Percentiles rank a stretch among this genome's conserved stretches.
These are phyloP conservation scores for Lichtheimia ornata DNA, from an alignment of 371 early-diverging fungal genomes.

Conservation along the genomic window DNA sequence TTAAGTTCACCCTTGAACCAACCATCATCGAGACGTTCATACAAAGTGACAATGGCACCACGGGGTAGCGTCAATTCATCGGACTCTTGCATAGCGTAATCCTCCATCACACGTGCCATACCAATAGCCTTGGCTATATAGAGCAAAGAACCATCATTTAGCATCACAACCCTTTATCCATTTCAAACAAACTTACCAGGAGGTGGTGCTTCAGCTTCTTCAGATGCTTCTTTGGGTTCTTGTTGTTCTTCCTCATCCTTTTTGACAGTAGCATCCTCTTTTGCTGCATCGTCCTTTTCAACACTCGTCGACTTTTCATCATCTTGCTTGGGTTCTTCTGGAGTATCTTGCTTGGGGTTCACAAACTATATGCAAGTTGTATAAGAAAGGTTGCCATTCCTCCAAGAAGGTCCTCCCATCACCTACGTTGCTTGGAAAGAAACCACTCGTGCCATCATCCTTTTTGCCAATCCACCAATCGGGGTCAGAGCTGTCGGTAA, in stretches of 20 bases:
- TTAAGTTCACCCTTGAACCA: constrained; percentile 74
- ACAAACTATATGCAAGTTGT: constrained; percentile 25
- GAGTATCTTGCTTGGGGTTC: constrained; percentile 3
- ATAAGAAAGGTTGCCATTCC: background rate
- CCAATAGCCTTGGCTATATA: constrained; percentile 35
- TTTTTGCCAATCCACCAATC: constrained; percentile 72
- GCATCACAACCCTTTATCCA: too few relatives aligned
- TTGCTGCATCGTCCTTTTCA: background rate
- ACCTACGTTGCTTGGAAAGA: constrained; percentile 77
- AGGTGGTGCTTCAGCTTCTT: constrained; percentile 9
- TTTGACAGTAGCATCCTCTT: background rate
- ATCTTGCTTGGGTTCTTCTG: constrained; percentile 8
- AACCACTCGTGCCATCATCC: constrained; percentile 58
- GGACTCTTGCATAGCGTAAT: constrained; percentile 68
- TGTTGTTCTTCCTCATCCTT: constrained; percentile 1
- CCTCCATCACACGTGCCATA: constrained; percentile 66
- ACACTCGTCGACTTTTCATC: background rate
- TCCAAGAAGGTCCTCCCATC: background rate
- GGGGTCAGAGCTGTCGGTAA: constrained; percentile 51
- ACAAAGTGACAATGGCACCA: constrained; percentile 69
- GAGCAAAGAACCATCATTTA: too few relatives aligned
- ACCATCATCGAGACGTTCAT: constrained; percentile 65
- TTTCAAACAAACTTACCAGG: background rate
- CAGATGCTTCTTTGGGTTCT: background rate
- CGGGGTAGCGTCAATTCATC: constrained; percentile 67